These are phyloP conservation scores for Acacia crassicarpa DNA, from an alignment of 306 rosid species.

Conservation along the genomic window DNA sequence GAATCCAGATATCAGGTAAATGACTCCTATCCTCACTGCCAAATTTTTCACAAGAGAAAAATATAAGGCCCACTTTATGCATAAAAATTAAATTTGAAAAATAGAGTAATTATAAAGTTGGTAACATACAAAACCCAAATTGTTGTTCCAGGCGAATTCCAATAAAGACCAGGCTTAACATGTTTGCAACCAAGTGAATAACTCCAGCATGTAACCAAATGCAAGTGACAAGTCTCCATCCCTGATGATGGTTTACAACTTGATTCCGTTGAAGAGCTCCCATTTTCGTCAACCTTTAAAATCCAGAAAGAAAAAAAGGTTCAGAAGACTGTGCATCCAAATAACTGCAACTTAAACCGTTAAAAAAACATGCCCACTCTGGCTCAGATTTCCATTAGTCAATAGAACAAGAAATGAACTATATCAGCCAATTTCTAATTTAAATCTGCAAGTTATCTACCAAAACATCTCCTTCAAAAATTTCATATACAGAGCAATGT, in stretches of 20 bases:
- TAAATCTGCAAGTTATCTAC: background rate
- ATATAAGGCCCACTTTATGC: conserved; percentile 14
- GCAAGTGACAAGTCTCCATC: conserved; percentile 89
- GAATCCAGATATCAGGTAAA: conserved; percentile 73
- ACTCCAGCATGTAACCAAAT: conserved; percentile 92
- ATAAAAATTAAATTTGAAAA: background rate
- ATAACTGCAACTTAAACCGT: background rate
- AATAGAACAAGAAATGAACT: background rate
- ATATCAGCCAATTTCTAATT: background rate
- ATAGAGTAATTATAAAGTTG: too few species aligned
- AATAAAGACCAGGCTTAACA: conserved; percentile 76
- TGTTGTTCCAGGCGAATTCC: conserved; percentile 92
- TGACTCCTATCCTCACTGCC: conserved; percentile 72
- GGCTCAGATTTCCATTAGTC: background rate
- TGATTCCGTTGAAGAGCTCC: conserved; percentile 66
- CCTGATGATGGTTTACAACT: conserved; percentile 67
- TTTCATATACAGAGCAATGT: background rate
- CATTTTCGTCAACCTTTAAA: conserved; percentile 69
- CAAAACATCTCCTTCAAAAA: background rate
- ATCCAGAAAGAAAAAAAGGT: background rate
- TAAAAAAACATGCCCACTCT: background rate
- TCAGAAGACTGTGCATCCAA: conserved; percentile 4
- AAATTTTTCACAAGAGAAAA: conserved; percentile 15
- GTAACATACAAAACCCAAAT: conserved; percentile 75
- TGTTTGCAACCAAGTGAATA: conserved; percentile 72